phyloP scores from a whole-genome alignment of 2,329 filamentous ascomycete genomes.

The Verticillium isaacii region DNA sequence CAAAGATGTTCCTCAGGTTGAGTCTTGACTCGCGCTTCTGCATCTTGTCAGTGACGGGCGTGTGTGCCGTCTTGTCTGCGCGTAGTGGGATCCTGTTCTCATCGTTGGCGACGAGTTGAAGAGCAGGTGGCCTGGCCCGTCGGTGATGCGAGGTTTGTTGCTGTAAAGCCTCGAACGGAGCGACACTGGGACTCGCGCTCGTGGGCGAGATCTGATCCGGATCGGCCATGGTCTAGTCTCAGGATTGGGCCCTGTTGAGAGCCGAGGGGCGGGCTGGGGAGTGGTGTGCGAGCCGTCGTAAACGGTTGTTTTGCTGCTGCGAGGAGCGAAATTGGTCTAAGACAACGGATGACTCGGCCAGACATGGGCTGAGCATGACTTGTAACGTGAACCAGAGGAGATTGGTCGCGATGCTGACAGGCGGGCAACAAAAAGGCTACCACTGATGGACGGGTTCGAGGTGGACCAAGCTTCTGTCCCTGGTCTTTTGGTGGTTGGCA shows the following conservation, averaged over 20 bases:
- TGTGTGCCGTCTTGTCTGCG: constrained; percentile 16
- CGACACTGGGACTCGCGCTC: constrained; percentile 7
- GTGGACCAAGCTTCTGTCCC: background rate
- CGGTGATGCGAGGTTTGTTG: constrained; percentile 25
- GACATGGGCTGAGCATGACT: background rate
- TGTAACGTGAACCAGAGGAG: background rate
- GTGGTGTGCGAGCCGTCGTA: background rate
- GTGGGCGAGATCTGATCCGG: constrained; percentile 11
- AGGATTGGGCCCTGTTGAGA: background rate
- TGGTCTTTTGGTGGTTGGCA: background rate
- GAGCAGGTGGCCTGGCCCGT: constrained; percentile 33
- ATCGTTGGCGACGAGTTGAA: constrained; percentile 21
- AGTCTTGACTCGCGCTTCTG: constrained; percentile 46
- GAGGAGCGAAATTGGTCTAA: background rate
- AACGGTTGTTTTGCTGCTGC: background rate
- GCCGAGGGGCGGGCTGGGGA: background rate
- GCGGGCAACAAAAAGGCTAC: background rate
- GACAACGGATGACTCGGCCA: background rate
- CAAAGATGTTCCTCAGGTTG: constrained; percentile 47
- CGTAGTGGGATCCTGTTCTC: constrained; percentile 38
- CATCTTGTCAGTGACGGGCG: constrained; percentile 21
- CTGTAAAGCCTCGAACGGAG: constrained; percentile 20
- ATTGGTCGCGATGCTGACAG: background rate
- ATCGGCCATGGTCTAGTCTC: constrained; percentile 9
- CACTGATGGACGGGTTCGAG: background rate